phyloP scores from a whole-genome alignment of 805 yeast genomes.

The Vanderwaltozyma yarrowii region DNA sequence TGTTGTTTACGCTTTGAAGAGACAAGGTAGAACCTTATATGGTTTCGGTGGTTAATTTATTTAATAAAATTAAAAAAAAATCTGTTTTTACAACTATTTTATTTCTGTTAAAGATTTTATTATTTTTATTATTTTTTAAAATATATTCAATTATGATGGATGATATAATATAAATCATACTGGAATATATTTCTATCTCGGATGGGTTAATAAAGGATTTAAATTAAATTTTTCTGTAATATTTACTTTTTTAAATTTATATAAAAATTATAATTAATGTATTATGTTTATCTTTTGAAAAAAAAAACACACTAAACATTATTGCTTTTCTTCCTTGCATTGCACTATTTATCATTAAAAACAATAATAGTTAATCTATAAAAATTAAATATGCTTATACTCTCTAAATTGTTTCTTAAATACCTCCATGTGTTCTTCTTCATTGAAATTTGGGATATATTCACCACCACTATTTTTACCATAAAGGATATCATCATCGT shows the following conservation, averaged over 20 bases:
- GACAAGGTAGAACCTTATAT: constrained; percentile 99
- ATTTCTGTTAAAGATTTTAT: background rate
- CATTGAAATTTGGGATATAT: constrained; percentile 2
- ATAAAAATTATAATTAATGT: background rate
- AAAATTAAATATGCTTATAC: no score
- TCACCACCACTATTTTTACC: constrained; percentile 3
- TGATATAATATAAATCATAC: no score
- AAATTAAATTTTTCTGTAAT: no score
- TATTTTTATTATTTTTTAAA: no score
- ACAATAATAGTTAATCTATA: no score
- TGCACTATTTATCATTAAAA: no score
- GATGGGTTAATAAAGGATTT: background rate
- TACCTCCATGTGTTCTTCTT: background rate
- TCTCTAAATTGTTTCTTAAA: background rate
- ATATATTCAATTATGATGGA: background rate
- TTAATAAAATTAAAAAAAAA: background rate
- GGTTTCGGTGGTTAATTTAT: constrained; percentile 92
- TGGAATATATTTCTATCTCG: background rate
- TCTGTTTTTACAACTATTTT: background rate
- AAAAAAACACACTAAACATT: no score
- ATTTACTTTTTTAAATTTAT: no score
- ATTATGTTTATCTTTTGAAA: background rate
- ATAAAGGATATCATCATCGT: background rate
- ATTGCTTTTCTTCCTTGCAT: no score
- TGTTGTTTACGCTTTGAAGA: constrained; percentile 97